Evolutionary conservation across 2,329 filamentous ascomycete species (phyloP), one percentile per base, ranked within the genome.

Genomic region (Pseudogymnoascus pannorum): DNA sequence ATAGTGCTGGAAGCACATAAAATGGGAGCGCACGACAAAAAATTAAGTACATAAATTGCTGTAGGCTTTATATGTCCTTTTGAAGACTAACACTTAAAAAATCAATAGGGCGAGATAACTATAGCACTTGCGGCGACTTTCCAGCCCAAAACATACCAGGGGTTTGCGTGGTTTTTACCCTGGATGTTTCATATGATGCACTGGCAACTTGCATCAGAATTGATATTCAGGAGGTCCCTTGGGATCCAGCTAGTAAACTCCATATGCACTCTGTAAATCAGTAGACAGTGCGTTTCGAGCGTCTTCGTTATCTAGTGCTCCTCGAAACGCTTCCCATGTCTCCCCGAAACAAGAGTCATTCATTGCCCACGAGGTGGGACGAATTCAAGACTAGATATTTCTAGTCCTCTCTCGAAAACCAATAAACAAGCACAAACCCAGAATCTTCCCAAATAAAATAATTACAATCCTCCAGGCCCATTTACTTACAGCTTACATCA

Each of bases 191-290:
- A 24, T 18, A 54, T 54, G 24, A 18, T 14, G 9, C 4, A 31
- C 24, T 31, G 24, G 24, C 24, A 54, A 54, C 44, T 18, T n/a
- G 26, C 14, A 29, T 54, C 44, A 31, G 12, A 51, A 54, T 31
- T 29, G 44, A 54, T 54, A 54, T 54, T 54, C 44, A 54, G 44
- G 44, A 54, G 44, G 44, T 29, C 44, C 44, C 24, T 54, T 54
- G n/a, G 44, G 8, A 54, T 29, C 12, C 24, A 29, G 9, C 24
- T 18, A 31, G 44, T 2, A 54, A 54, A 18, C 4, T 54, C 24
- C 5, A 12, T 54, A 24, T 29, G 12, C 8, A 6, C 31, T 29
- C 24, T 54, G n/a, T 31, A 54, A 18, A 5, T 12, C 44, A 16
- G 44, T 54, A 29, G 24, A 54, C n/a, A 54, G 31, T 54, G 44